Conservation (phyloP, 2,329 filamentous ascomycete species). For the Claviceps pazoutovae region DNA sequence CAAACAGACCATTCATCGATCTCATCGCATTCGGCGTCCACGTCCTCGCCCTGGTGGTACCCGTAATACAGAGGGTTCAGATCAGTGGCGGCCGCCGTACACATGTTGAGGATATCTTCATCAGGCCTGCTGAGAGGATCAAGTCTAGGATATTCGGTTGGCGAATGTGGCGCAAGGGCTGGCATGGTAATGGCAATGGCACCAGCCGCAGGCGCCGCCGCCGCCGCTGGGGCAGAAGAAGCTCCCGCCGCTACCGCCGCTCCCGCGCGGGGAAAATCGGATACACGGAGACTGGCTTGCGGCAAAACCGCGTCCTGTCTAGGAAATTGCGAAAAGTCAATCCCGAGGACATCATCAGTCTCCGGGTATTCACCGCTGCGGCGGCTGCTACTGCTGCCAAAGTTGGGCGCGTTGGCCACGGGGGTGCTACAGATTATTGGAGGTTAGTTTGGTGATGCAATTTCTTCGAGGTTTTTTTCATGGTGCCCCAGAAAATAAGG, state of each 20-base stretch:
- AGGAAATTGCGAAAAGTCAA: constrained; percentile 2
- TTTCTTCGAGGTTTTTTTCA: neutral
- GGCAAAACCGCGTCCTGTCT: neutral
- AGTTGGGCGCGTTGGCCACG: constrained; percentile 1
- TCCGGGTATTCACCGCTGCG: neutral
- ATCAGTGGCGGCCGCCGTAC: neutral
- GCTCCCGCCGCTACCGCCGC: neutral
- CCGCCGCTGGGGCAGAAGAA: too few relatives aligned
- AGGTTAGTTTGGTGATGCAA: neutral
- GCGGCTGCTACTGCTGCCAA: neutral
- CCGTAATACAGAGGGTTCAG: neutral
- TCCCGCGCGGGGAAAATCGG: neutral
- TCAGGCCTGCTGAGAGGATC: too few relatives aligned
- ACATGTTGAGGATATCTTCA: neutral
- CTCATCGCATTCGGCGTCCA: neutral
- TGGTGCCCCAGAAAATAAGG: too few relatives aligned
- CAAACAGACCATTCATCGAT: constrained; percentile 4
- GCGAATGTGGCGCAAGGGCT: too few relatives aligned
- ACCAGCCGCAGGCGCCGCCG: too few relatives aligned
- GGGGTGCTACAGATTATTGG: neutral
- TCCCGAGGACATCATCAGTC: constrained; percentile 1
- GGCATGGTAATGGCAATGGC: too few relatives aligned
- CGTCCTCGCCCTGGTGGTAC: too few relatives aligned
- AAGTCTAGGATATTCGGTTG: too few relatives aligned
- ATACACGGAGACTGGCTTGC: constrained; percentile 1